These are phyloP conservation scores for Candida quercuum DNA, from an alignment of 805 yeast species.

Conservation along the genomic window DNA sequence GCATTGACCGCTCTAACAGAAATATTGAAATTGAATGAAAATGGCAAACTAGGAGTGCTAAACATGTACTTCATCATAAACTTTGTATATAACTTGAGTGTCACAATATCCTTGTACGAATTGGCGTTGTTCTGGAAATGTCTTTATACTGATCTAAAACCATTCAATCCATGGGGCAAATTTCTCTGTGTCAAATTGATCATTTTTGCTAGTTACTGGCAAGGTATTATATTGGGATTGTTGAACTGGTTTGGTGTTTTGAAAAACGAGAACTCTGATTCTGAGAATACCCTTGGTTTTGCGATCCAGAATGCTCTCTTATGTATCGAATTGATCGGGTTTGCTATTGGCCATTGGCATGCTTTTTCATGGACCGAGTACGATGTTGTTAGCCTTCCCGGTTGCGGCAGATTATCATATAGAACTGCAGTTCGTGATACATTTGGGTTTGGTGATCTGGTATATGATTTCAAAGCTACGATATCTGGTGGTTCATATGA, in stretches of 20 bases:
- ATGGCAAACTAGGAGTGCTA: constrained; percentile 27
- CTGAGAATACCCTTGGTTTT: constrained; percentile 37
- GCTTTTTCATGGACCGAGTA: constrained; percentile 81
- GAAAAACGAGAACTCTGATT: constrained; percentile 27
- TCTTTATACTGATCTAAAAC: constrained; percentile 67
- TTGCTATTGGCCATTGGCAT: constrained; percentile 83
- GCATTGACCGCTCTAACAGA: constrained; percentile 44
- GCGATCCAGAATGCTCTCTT: constrained; percentile 73
- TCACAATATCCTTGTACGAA: constrained; percentile 75
- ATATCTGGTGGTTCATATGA: constrained; percentile 69
- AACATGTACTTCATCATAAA: constrained; percentile 62
- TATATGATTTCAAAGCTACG: constrained; percentile 69
- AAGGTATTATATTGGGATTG: constrained; percentile 53
- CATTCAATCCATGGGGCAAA: constrained; percentile 86
- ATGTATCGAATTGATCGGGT: constrained; percentile 78
- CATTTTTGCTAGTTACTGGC: constrained; percentile 99
- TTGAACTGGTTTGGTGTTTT: constrained; percentile 44
- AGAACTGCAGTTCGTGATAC: constrained; percentile 69
- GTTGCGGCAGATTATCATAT: constrained; percentile 60
- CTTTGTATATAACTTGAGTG: constrained; percentile 70
- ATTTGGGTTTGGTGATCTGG: constrained; percentile 69
- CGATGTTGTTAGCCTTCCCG: constrained; percentile 53
- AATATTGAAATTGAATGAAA: constrained; percentile 41
- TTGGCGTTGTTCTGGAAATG: constrained; percentile 92
- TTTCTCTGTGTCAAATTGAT: constrained; percentile 89